phyloP scores from a whole-genome alignment of 768 basidiomycete species.

The Gelatoporia subvermispora region DNA sequence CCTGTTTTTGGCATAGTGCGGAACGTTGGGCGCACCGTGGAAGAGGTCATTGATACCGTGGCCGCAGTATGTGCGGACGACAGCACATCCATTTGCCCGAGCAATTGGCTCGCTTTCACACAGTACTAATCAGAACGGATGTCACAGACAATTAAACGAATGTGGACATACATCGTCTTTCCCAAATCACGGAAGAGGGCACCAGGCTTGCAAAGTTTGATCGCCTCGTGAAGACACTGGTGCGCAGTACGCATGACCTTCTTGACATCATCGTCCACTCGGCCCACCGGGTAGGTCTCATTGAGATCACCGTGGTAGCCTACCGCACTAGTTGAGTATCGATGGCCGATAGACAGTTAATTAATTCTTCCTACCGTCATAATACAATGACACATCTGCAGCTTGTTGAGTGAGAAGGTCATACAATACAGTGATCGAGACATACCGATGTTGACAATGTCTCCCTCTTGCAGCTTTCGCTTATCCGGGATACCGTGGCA shows the following conservation, averaged over 20 bases:
- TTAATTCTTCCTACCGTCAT: conserved; percentile 50
- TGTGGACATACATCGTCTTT: conserved; percentile 67
- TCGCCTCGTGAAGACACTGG: conserved; percentile 81
- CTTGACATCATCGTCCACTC: conserved; percentile 76
- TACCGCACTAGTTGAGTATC: conserved; percentile 19
- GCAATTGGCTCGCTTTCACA: conserved; percentile 82
- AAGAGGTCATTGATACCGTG: conserved; percentile 88
- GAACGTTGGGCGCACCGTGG: conserved; percentile 82
- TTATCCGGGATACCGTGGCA: conserved; percentile 97
- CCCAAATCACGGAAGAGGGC: conserved; percentile 85
- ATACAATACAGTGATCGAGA: no score
- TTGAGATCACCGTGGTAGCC: conserved; percentile 93
- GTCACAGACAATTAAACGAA: not conserved
- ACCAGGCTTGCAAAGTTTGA: conserved; percentile 91
- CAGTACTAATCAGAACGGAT: not conserved
- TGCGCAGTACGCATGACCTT: conserved; percentile 82
- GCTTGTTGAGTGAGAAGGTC: conserved; percentile 2
- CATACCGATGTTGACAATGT: conserved; percentile 92
- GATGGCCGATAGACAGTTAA: not conserved
- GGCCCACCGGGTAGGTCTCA: conserved; percentile 87
- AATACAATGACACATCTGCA: conserved; percentile 74
- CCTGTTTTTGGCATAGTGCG: conserved; percentile 94
- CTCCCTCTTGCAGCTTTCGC: conserved; percentile 79
- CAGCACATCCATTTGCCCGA: conserved; percentile 78
- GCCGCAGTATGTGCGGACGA: conserved; percentile 87